Evolutionary conservation across 805 yeast species (phyloP).

Genomic region (Candida silvicultrix): DNA sequence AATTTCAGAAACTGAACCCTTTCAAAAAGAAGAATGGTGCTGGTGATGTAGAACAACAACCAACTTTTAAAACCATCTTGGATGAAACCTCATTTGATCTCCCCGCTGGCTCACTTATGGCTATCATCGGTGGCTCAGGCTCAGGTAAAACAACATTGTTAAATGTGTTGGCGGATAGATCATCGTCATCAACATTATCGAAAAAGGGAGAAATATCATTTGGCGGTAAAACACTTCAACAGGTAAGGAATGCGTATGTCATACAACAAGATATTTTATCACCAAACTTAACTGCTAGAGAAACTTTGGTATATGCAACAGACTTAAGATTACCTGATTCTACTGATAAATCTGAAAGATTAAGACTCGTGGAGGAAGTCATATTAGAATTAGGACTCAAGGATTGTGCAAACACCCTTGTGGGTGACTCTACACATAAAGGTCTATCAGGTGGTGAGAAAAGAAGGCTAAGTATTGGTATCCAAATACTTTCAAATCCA

Average conservation of each 20-base stretch:
- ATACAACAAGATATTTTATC: conserved; percentile 70
- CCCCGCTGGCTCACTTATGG: conserved; percentile 57
- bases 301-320: conserved; percentile 65
- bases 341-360: conserved; percentile 37
- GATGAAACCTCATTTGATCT: conserved; percentile 52
- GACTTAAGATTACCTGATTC: conserved; percentile 52
- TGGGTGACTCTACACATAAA: conserved; percentile 44
- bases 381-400: conserved; percentile 59
- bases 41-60: conserved; percentile 1
- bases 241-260: conserved; percentile 44
- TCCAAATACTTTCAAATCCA: conserved; percentile 73
- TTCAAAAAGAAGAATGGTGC: background rate
- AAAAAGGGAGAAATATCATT: conserved; percentile 34
- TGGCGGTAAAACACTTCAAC: conserved; percentile 21
- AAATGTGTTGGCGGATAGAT: conserved; percentile 55
- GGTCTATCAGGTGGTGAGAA: conserved; percentile 80
- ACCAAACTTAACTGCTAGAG: conserved; percentile 68
- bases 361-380: conserved; percentile 48
- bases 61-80: conserved; percentile 29
- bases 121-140: conserved; percentile 85
- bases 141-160: conserved; percentile 80
- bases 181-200: conserved; percentile 27
- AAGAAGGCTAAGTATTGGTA: conserved; percentile 68
- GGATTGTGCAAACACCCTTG: conserved; percentile 53
- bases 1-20: background rate